Conservation (phyloP, 2,329 filamentous ascomycete species). For the Blumeria graminis region DNA sequence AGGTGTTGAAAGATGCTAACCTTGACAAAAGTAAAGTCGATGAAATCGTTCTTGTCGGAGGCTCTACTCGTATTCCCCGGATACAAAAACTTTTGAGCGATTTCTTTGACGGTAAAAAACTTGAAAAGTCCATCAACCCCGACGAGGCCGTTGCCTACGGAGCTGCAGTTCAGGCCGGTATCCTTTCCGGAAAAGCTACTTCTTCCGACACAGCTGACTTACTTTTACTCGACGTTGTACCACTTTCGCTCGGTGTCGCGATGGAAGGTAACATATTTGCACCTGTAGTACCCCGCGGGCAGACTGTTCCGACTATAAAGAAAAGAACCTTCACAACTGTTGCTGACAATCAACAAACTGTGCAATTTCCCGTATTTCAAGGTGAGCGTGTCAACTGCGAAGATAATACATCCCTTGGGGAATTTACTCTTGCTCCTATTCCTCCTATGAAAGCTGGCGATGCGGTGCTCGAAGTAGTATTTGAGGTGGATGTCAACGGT, state of each 20-base stretch:
- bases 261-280: slow-evolving; percentile 99
- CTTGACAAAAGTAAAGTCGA: slow-evolving; percentile 83
- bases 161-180: slow-evolving; percentile 95
- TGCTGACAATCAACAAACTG: slow-evolving; percentile 13
- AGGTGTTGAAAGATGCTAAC: slow-evolving; percentile 80
- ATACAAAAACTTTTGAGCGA: slow-evolving; percentile 98
- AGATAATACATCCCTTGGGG: slow-evolving; percentile 92
- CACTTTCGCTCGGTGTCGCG: slow-evolving; percentile 90
- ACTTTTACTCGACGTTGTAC: slow-evolving; percentile 85
- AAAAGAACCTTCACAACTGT: slow-evolving; percentile 78
- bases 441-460: slow-evolving; percentile 64
- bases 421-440: slow-evolving; percentile 82
- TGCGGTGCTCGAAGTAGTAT: slow-evolving; percentile 88
- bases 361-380: slow-evolving; percentile 31
- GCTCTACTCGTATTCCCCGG: slow-evolving; percentile 92
- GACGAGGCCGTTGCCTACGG: slow-evolving; percentile 98
- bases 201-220: slow-evolving; percentile 87
- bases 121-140: slow-evolving; percentile 99
- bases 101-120: slow-evolving; percentile 99
- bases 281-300: slow-evolving; percentile 61
- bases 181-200: slow-evolving; percentile 92
- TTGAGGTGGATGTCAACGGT: slow-evolving; percentile 99
- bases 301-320: slow-evolving; percentile 58
- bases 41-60: slow-evolving; percentile 97
- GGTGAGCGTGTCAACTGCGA: slow-evolving; percentile 96